These are phyloP conservation scores for Rhynchospora tenuis DNA, from an alignment of 176 grass and related monocot genomes.

Conservation along the genomic window DNA sequence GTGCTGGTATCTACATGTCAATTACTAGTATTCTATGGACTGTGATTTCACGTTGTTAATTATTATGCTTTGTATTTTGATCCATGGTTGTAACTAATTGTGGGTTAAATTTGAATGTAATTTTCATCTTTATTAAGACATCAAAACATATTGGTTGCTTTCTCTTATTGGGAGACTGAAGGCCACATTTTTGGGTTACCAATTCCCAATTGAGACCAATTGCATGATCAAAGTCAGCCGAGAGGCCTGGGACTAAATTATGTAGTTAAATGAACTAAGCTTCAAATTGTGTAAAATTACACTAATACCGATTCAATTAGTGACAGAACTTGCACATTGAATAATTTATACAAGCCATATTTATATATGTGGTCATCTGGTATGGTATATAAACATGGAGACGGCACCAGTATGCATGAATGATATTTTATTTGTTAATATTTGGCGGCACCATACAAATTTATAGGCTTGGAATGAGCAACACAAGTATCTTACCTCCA, in stretches of 20 bases:
- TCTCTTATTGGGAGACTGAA: background rate
- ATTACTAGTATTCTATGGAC: background rate
- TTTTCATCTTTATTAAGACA: background rate
- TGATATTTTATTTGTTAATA: background rate
- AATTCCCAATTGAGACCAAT: background rate
- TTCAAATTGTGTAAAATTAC: background rate
- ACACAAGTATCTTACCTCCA: constrained; percentile 50
- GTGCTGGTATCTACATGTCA: background rate
- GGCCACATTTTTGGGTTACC: background rate
- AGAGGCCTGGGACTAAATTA: background rate
- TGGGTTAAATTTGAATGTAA: background rate
- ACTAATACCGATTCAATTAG: background rate
- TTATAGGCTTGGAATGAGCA: constrained; percentile 87
- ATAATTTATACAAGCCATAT: background rate
- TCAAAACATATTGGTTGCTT: background rate
- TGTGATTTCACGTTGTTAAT: background rate
- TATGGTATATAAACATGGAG: background rate
- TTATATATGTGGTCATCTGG: background rate
- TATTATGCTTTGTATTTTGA: background rate
- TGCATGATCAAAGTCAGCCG: background rate
- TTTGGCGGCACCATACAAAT: background rate
- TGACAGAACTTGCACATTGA: background rate
- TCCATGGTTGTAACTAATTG: background rate
- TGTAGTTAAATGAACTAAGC: background rate
- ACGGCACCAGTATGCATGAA: background rate